These are phyloP conservation scores for Jaenimonas drosophilae DNA, from an alignment of 208 protist species.

Conservation along the genomic window DNA sequence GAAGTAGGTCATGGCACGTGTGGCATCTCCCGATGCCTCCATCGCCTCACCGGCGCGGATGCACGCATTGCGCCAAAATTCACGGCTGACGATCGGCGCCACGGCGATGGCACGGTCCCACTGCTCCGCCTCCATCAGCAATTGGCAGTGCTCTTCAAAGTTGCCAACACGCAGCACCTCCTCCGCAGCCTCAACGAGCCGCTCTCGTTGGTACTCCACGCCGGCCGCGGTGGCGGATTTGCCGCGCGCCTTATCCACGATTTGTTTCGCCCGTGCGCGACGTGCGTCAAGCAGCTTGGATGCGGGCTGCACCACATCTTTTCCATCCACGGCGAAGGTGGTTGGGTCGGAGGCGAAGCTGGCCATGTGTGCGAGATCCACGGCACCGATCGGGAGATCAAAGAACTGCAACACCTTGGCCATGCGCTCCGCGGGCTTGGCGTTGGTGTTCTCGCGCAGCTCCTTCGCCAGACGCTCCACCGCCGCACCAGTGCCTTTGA, in stretches of 20 bases:
- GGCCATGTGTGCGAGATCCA: constrained; percentile 46
- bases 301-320: constrained; percentile 35
- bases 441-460: constrained; percentile 24
- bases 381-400: constrained; percentile 61
- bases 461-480: constrained; percentile 50
- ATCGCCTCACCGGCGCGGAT: constrained; percentile 56
- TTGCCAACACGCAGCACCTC: constrained; percentile 63
- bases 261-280: constrained; percentile 27
- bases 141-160: constrained; percentile 67
- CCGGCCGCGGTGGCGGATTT: constrained; percentile 48
- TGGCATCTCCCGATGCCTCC: constrained; percentile 39
- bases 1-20: constrained; percentile 57
- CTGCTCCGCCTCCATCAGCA: constrained; percentile 75
- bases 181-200: constrained; percentile 64
- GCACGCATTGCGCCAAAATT: constrained; percentile 79
- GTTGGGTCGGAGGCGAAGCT: constrained; percentile 4
- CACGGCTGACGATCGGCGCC: constrained; percentile 74
- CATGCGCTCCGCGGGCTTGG: constrained; percentile 43
- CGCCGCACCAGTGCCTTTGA: constrained; percentile 24
- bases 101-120: constrained; percentile 86
- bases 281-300: constrained; percentile 32
- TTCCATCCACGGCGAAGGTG: constrained; percentile 22
- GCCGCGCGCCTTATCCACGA: constrained; percentile 54
- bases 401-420: constrained; percentile 60
- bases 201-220: constrained; percentile 37